A percentile compares a stretch with the other conserved stretches of the same genome.
Conservation (phyloP, 768 basidiomycete genomes). For the Termitomyces sp. region DNA sequence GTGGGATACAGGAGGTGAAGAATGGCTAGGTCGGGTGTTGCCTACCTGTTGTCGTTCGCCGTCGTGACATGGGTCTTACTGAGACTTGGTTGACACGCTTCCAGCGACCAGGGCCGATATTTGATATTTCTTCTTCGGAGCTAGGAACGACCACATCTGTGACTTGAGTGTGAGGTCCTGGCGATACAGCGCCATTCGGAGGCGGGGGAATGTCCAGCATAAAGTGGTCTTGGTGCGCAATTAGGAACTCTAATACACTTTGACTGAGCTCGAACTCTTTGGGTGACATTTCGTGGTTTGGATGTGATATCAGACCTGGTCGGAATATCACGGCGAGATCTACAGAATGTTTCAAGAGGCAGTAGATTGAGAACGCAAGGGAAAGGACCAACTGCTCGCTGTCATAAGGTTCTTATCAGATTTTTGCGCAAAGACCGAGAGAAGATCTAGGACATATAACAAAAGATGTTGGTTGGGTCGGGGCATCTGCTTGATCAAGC, state of each 20-base stretch:
- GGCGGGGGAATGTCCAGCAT: slow-evolving; percentile 84
- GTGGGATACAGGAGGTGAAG: background rate
- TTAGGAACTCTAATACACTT: slow-evolving; percentile 90
- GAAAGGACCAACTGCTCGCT: slow-evolving; percentile 71
- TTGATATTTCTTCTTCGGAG: slow-evolving; percentile 48
- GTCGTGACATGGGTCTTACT: slow-evolving; percentile 44
- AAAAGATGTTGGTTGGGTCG: slow-evolving; percentile 93
- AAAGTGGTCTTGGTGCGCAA: slow-evolving; percentile 96
- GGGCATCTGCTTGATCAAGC: slow-evolving; percentile 81
- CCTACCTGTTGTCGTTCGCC: slow-evolving; percentile 55
- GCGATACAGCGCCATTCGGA: slow-evolving; percentile 27
- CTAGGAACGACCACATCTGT: slow-evolving; percentile 44
- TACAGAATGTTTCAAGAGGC: slow-evolving; percentile 25
- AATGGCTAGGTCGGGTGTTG: slow-evolving; percentile 8
- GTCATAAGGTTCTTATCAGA: slow-evolving; percentile 95
- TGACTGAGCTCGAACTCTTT: slow-evolving; percentile 87
- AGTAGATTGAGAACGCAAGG: slow-evolving; percentile 1
- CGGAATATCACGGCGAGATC: slow-evolving; percentile 98
- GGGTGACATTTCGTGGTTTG: slow-evolving; percentile 82
- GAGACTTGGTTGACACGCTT: slow-evolving; percentile 39
- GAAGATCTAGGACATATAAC: slow-evolving; percentile 92
- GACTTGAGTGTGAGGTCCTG: slow-evolving; percentile 29
- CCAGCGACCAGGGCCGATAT: slow-evolving; percentile 47
- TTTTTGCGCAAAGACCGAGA: slow-evolving; percentile 93
- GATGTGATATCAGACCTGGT: slow-evolving; percentile 90